Base-by-base conservation (phyloP, 257 asterid genomes). In the Gentiana macrophylla region DNA sequence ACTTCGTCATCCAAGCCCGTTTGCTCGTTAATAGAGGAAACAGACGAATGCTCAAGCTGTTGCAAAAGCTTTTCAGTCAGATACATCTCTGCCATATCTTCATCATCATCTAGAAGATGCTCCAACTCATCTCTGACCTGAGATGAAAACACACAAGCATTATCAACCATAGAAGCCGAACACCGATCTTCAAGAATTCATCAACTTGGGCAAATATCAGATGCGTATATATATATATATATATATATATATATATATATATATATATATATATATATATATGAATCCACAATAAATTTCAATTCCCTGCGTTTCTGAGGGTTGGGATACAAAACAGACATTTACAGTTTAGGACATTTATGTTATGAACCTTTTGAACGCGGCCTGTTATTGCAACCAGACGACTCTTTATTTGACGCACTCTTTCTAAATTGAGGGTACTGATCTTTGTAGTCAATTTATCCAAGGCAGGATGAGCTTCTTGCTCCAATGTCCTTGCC, bases 81-180 rank as follows among this genome's bases (percentile, higher is more conserved):
- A 75, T 86, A 90, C 98, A 90, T 90, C 79, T 86, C 98, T 11
- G 96, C 98, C 96, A 90, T 86, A 62, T 90, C 98, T 46, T 86
- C 96, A 43, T 90, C 96, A 53, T 90, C 98, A 36, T 90, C 96
- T 9, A 90, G 87, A 79, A 90, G 77, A 79, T 90, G 95, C 77
- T 91, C 98, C 67, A 91, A 65, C 74, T 91, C 98, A 71, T 86
- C 98, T 62, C 95, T 77, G n/a, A 87, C 98, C 98, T 91, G 74
- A 67, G 47, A 52, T 45, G 53, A 44, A 55, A 1, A 10, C 43
- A 3, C 41, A 3, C 2, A 5, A 36, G 10, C 24, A 33, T 13
- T 12, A 35, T 59, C n/a, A 24, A 61, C n/a, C 50, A 51, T 11
- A 53, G 35, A 49, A 45, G 32, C 24, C 24, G 24, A 24, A 24